Percentiles rank a stretch among this genome's conserved stretches.
Evolutionary conservation across 257 asterid species (phyloP).

Genomic region (Nicotiana noctiflora): DNA sequence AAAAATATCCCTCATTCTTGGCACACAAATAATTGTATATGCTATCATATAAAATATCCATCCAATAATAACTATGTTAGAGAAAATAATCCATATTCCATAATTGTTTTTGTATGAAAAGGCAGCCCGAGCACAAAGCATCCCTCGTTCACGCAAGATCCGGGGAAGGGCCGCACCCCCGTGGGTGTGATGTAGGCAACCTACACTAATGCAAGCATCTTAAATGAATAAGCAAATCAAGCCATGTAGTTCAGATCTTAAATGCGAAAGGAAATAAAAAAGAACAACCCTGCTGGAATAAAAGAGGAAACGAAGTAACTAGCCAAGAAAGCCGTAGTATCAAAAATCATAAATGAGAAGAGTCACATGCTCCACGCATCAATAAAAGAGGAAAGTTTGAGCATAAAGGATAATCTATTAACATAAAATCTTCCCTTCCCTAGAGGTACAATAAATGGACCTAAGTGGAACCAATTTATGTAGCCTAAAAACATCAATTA

Average conservation of each 20-base stretch:
- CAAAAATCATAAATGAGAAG: background rate
- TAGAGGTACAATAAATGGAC: background rate
- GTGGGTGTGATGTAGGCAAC: too few species aligned
- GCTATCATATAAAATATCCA: background rate
- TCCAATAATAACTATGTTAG: background rate
- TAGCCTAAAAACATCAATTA: slow-evolving; percentile 1
- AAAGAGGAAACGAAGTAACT: background rate
- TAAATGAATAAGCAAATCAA: background rate
- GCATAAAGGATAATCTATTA: background rate
- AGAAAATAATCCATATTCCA: background rate
- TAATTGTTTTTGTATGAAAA: background rate
- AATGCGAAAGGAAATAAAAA: background rate
- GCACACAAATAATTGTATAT: background rate
- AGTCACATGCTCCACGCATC: background rate
- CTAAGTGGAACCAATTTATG: background rate
- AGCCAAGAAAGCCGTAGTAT: background rate
- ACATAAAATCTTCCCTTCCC: background rate
- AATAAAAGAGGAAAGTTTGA: background rate
- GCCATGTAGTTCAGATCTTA: background rate
- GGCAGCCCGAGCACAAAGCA: too few species aligned
- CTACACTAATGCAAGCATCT: too few species aligned
- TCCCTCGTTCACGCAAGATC: too few species aligned
- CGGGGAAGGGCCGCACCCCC: too few species aligned
- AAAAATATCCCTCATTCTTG: background rate
- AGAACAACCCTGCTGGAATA: background rate